Evolutionary conservation across 1,139 yeast species (phyloP), one percentile per base, ranked within the genome.

Genomic region (Geotrichum restrictum): DNA sequence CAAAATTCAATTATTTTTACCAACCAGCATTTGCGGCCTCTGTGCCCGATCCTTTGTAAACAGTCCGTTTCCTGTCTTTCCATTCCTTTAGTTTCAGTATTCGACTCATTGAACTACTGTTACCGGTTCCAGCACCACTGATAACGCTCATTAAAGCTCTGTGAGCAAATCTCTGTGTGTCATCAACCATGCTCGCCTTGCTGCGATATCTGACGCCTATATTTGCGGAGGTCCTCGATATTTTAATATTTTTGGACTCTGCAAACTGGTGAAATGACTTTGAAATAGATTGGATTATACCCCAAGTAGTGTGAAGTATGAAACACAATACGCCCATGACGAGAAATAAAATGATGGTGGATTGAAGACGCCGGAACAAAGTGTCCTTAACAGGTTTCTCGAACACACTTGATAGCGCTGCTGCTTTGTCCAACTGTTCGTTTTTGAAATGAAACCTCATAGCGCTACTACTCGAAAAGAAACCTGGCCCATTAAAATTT

Each of bases 1-100:
- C n/a, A n/a, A n/a, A n/a, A n/a, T n/a, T n/a, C n/a, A n/a, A n/a
- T n/a, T n/a, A n/a, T n/a, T n/a, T 5, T 24, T 24, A 21, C 48
- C 48, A 50, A 13, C 53, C 53, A 27, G 39, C 27, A 33, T 50
- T 50, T 8, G 49, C 53, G 5, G 53, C 53, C 40, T 50, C 45
- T 1, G 47, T 36, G 24, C 42, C 53, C 13, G 47, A 13, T 6
- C 50, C 49, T 1, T 24, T 22, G 16, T 42, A 46, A 14, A 51
- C 47, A 5, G 13, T 27, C 22, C 54, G 24, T 16, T 39, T 37
- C 18, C 53, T 40, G 47, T 50, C 53, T n/a, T 34, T 45, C 53
- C 53, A 50, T 19, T 50, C 49, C 16, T 19, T 40, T 4, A 50
- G 36, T 29, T 33, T 27, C 29, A 49, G 19, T 33, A 44, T 27